phyloP scores from a whole-genome alignment of 495 filamentous ascomycete genomes.

The Xeromyces bisporus region DNA sequence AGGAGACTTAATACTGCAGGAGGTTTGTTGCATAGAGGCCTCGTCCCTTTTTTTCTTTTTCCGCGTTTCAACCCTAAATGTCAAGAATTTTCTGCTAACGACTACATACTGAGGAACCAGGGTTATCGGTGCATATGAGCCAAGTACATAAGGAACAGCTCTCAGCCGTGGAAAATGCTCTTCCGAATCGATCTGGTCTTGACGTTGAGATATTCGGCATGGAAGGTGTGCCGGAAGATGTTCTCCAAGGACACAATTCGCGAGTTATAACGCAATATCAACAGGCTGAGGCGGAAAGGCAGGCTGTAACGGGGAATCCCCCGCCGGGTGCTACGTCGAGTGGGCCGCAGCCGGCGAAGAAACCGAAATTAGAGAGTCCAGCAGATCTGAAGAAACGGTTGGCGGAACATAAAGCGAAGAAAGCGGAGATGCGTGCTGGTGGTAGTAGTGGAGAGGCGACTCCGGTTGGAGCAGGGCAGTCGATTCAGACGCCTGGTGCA shows the following conservation, averaged over 20 bases:
- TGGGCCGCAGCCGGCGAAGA: slow-evolving; percentile 47
- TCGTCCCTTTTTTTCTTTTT: background rate
- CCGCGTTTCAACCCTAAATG: too few relatives aligned
- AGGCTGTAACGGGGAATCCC: slow-evolving; percentile 70
- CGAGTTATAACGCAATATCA: slow-evolving; percentile 70
- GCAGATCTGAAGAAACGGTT: slow-evolving; percentile 70
- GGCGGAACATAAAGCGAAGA: slow-evolving; percentile 60
- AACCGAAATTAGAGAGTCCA: slow-evolving; percentile 58
- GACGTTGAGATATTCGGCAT: slow-evolving; percentile 96
- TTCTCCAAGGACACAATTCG: slow-evolving; percentile 65
- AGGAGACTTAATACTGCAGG: slow-evolving; percentile 87
- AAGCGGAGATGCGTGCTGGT: slow-evolving; percentile 39
- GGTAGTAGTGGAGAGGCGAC: slow-evolving; percentile 45
- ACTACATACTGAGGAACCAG: too few relatives aligned
- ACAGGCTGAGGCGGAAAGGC: slow-evolving; percentile 66
- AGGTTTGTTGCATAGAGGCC: slow-evolving; percentile 41
- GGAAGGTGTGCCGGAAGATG: slow-evolving; percentile 86
- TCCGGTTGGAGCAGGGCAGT: slow-evolving; percentile 33
- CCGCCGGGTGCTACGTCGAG: slow-evolving; percentile 37
- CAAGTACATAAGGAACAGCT: slow-evolving; percentile 95
- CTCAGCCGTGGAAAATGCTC: slow-evolving; percentile 72
- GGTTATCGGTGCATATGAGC: slow-evolving; percentile 89
- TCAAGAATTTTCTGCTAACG: too few relatives aligned
- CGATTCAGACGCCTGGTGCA: slow-evolving; percentile 35
- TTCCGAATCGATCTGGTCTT: slow-evolving; percentile 63